A percentile compares a stretch with the other conserved stretches of the same genome.
phyloP scores from a whole-genome alignment of 176 grass and related monocot species.

The Eremochloa ophiuroides region DNA sequence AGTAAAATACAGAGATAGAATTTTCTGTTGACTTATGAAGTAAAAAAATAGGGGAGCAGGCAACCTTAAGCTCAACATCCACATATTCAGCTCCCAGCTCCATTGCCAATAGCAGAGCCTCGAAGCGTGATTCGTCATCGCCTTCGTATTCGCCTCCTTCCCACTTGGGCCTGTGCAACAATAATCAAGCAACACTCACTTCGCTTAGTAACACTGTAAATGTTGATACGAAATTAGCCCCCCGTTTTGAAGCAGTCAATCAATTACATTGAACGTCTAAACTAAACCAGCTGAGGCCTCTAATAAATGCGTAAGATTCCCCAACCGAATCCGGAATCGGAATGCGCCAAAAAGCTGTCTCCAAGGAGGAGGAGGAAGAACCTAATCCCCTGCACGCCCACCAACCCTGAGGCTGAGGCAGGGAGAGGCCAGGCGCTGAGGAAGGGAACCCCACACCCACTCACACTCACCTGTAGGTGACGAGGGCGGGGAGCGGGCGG shows the following conservation, averaged over 20 bases:
- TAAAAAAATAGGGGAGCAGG: background rate
- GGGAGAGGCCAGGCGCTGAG: background rate
- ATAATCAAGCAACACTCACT: background rate
- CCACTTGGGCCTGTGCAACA: slow-evolving; percentile 73
- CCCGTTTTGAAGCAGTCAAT: too few species aligned
- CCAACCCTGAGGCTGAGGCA: background rate
- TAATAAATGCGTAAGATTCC: background rate
- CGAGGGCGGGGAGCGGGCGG: slow-evolving; percentile 74
- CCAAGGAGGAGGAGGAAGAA: background rate
- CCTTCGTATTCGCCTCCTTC: slow-evolving; percentile 94
- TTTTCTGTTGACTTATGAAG: background rate
- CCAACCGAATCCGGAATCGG: background rate
- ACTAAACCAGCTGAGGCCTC: background rate
- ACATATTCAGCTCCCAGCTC: slow-evolving; percentile 92
- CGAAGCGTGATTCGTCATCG: slow-evolving; percentile 59
- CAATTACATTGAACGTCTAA: too few species aligned
- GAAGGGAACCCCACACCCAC: background rate
- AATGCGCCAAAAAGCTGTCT: background rate
- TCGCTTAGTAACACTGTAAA: background rate
- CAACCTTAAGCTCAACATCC: slow-evolving; percentile 93
- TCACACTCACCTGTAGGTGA: slow-evolving; percentile 85
- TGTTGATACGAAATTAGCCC: background rate
- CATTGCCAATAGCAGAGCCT: slow-evolving; percentile 71
- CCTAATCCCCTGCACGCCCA: background rate
- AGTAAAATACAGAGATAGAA: background rate